These are phyloP conservation scores for Microbotryomycetes sp. DNA, from an alignment of 1,284 basidiomycete genomes.

Conservation along the genomic window DNA sequence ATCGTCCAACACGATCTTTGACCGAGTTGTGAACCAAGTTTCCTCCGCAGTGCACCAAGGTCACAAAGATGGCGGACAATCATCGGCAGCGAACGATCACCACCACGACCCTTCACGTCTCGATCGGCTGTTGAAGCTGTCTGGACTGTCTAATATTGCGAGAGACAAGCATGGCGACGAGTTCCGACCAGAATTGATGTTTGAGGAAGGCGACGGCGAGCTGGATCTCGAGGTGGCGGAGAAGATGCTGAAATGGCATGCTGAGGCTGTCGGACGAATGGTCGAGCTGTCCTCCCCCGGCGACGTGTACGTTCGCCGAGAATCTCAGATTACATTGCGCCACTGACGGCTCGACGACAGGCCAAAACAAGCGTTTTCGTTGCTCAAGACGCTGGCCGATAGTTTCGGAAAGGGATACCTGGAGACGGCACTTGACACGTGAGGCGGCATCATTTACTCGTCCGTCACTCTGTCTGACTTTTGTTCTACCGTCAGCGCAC, in stretches of 20 bases:
- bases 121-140: constrained; percentile 53
- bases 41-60: constrained; percentile 55
- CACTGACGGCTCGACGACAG: constrained; percentile 78
- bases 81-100: constrained; percentile 46
- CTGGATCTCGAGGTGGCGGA: constrained; percentile 70
- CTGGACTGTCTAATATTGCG: constrained; percentile 51
- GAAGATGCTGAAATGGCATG: constrained; percentile 90
- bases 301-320: constrained; percentile 71
- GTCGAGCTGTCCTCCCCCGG: constrained; percentile 71
- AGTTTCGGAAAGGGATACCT: constrained; percentile 79
- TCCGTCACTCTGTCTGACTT: background rate
- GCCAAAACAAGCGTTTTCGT: constrained; percentile 78
- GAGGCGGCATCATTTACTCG: constrained; percentile 37
- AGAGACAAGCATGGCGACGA: constrained; percentile 30
- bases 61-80: constrained; percentile 35
- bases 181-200: constrained; percentile 8
- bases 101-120: constrained; percentile 22
- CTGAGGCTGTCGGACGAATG: constrained; percentile 84
- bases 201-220: constrained; percentile 66
- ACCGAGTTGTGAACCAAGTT: constrained; percentile 86
- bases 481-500: constrained; percentile 48
- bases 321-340: constrained; percentile 77
- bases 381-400: constrained; percentile 82
- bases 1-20: constrained; percentile 66
- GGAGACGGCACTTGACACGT: constrained; percentile 88